Conservation (phyloP, 768 basidiomycete genomes). For the Tephrocybe rancida region DNA sequence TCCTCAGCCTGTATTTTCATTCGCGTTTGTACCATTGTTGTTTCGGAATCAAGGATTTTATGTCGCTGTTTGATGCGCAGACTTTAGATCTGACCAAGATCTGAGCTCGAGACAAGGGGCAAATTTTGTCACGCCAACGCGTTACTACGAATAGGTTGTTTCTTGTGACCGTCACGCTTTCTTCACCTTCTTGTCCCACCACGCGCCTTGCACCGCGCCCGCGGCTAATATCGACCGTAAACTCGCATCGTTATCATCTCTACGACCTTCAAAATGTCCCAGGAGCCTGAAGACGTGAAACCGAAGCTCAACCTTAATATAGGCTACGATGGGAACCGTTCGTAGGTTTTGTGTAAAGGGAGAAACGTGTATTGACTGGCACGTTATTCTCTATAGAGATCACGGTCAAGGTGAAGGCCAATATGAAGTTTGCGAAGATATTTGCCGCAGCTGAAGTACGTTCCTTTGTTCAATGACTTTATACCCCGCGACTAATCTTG, state of each 20-base stretch:
- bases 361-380: background rate
- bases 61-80: no score
- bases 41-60: no score
- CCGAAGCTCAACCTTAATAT: constrained; percentile 71
- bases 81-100: no score
- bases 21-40: no score
- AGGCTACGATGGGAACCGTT: constrained; percentile 56
- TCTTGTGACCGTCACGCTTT: constrained; percentile 13
- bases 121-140: constrained; percentile 6
- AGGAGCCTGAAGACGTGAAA: constrained; percentile 63
- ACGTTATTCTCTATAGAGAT: constrained; percentile 45
- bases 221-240: background rate
- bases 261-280: constrained; percentile 34
- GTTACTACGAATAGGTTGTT: background rate
- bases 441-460: constrained; percentile 69
- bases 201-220: constrained; percentile 7
- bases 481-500: background rate
- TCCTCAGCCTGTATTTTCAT: no score
- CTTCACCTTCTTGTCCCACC: background rate
- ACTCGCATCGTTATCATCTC: background rate
- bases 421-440: constrained; percentile 66
- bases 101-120: no score
- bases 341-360: constrained; percentile 1
- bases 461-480: constrained; percentile 3
- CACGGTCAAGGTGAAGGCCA: constrained; percentile 66